A percentile compares a stretch with the other conserved stretches of the same genome.
phyloP scores from a whole-genome alignment of 768 basidiomycete genomes.

The Favolaschia claudopus region DNA sequence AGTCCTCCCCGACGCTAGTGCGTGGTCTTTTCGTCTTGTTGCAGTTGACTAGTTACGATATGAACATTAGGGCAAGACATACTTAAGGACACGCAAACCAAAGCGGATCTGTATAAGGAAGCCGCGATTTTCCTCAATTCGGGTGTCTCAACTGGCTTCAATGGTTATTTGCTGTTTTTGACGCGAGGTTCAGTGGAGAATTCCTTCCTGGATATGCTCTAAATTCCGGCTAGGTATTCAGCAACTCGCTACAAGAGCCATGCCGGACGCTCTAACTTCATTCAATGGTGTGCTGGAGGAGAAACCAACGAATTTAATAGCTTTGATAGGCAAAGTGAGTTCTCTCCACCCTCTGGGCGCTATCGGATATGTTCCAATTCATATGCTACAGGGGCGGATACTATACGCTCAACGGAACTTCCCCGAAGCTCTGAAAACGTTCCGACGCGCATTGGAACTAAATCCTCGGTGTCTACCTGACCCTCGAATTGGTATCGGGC shows the following conservation, averaged over 20 bases:
- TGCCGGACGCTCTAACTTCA: constrained; percentile 82
- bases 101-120: constrained; percentile 73
- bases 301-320: constrained; percentile 88
- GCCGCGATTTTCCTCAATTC: constrained; percentile 75
- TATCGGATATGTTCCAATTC: not conserved
- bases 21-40: constrained; percentile 37
- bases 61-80: constrained; percentile 70
- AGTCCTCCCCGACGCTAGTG: constrained; percentile 75
- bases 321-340: constrained; percentile 83
- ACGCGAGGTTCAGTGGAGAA: constrained; percentile 69
- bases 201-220: not conserved
- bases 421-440: constrained; percentile 80
- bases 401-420: constrained; percentile 82
- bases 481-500: constrained; percentile 93
- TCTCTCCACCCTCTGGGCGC: not conserved
- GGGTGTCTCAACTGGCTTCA: constrained; percentile 64
- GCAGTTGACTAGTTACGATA: constrained; percentile 6
- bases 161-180: constrained; percentile 65
- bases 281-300: constrained; percentile 82
- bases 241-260: constrained; percentile 77
- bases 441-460: constrained; percentile 83
- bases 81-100: constrained; percentile 63
- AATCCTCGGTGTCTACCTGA: constrained; percentile 87
- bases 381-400: constrained; percentile 73
- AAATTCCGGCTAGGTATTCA: constrained; percentile 66